These are phyloP conservation scores for Fraxinus dipetala DNA, from an alignment of 305 asterid species.

Conservation along the genomic window DNA sequence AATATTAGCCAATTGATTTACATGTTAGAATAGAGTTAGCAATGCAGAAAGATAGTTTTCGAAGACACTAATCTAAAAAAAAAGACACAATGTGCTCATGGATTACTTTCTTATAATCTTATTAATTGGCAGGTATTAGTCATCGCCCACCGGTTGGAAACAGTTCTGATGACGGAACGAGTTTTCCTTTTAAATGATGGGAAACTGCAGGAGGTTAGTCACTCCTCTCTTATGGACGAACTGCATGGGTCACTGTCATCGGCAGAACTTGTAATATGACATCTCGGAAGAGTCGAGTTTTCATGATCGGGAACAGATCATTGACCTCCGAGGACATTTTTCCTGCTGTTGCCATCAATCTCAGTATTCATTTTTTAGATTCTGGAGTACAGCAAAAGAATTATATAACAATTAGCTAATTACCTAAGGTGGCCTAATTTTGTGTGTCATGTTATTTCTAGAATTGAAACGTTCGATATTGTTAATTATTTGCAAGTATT, in stretches of 20 bases:
- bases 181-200: constrained; percentile 57
- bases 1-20: not conserved
- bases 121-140: constrained; percentile 63
- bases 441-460: not conserved
- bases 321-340: not conserved
- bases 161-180: constrained; percentile 75
- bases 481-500: not conserved
- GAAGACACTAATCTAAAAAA: not conserved
- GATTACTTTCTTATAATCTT: not conserved
- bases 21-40: not conserved
- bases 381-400: not conserved
- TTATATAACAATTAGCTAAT: not conserved
- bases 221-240: constrained; percentile 46
- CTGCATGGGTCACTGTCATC: constrained; percentile 28
- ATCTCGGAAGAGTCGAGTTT: not conserved
- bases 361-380: not conserved
- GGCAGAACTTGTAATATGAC: constrained; percentile 34
- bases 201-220: constrained; percentile 64
- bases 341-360: not conserved
- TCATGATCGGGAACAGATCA: not conserved
- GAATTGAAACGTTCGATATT: not conserved
- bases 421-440: not conserved
- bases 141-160: constrained; percentile 84
- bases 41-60: not conserved
- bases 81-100: not conserved